Conservation (phyloP, 176 grass and related monocot genomes). For the Carex scoparia region DNA sequence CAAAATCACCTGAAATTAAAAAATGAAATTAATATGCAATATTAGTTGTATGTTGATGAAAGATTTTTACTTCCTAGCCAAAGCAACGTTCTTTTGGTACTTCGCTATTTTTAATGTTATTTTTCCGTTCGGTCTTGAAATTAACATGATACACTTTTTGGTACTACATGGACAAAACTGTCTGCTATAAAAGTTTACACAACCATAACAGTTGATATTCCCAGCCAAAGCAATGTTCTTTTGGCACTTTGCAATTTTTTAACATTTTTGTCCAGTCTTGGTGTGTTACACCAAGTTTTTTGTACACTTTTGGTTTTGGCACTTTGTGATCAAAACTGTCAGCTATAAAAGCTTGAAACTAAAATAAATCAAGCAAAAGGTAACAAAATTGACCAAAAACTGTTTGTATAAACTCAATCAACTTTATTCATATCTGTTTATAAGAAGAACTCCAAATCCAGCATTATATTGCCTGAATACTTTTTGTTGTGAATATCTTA, state of each 20-base stretch:
- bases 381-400: background rate
- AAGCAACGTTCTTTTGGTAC: background rate
- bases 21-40: background rate
- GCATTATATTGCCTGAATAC: background rate
- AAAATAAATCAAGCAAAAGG: background rate
- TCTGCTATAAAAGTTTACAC: background rate
- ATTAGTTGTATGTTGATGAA: background rate
- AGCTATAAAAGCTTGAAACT: background rate
- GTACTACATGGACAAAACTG: no score
- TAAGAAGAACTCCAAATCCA: constrained; percentile 9
- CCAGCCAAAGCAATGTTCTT: background rate
- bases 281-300: background rate
- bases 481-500: background rate
- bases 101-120: background rate
- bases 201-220: background rate
- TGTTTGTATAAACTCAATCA: background rate
- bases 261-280: background rate
- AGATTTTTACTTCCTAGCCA: background rate
- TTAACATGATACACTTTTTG: no score
- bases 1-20: constrained; percentile 18
- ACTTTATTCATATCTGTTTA: background rate
- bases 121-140: no score
- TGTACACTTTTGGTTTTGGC: background rate
- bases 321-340: background rate
- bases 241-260: background rate